Conservation (phyloP, 306 rosid species). For the Quercus robur region DNA sequence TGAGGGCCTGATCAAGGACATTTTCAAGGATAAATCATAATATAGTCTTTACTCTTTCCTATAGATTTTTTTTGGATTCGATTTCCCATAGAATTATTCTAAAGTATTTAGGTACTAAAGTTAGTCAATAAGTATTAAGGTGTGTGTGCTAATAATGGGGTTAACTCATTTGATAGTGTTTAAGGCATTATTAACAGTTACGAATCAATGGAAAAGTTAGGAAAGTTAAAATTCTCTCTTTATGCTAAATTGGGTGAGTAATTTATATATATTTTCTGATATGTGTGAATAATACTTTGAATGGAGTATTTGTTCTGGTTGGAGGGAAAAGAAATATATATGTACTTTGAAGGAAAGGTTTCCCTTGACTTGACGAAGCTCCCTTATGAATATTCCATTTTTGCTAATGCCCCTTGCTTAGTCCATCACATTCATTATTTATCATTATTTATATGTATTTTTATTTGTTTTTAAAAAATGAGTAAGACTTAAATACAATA, state of each 20-base stretch:
- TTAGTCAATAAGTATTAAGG: too few species aligned
- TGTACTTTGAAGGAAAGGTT: not conserved
- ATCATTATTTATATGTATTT: not conserved
- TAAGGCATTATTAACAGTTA: not conserved
- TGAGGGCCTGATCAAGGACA: too few species aligned
- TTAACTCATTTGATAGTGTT: not conserved
- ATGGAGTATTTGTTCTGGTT: not conserved
- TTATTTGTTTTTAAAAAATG: rapidly evolving
- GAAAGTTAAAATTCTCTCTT: not conserved
- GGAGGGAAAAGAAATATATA: not conserved
- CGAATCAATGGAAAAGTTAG: not conserved
- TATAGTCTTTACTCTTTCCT: too few species aligned
- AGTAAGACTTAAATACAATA: too few species aligned
- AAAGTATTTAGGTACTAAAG: too few species aligned
- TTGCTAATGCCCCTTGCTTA: not conserved
- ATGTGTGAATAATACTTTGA: not conserved
- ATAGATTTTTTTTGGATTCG: too few species aligned
- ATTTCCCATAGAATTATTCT: too few species aligned
- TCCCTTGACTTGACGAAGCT: not conserved
- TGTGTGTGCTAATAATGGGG: not conserved
- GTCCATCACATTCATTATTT: not conserved
- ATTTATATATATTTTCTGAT: too few species aligned
- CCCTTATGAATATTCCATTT: too few species aligned
- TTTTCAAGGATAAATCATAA: too few species aligned
- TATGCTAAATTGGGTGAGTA: not conserved